Base-by-base conservation (phyloP, 495 filamentous ascomycete genomes). In the Ascodesmis nigricans region DNA sequence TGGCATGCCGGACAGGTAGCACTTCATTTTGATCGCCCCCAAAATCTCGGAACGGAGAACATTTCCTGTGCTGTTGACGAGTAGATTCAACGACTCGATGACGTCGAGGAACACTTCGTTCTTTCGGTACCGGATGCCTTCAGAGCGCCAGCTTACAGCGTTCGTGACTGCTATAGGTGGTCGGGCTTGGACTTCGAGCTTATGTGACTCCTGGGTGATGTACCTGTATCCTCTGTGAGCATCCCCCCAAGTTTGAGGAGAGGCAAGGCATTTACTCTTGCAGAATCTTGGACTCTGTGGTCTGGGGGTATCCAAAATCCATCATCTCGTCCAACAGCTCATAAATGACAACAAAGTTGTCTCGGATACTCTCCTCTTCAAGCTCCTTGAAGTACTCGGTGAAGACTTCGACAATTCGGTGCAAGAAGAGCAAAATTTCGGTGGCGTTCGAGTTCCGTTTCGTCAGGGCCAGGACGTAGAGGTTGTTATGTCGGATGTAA, bases 281-380 rank as follows among this genome's bases (percentile, higher is more conserved):
- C 40, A 99, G 62, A 53, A 99, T 99, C 66, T 99, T 99, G 58
- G 68, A 81, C 58, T 99, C 90, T 34, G 90, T 99, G 14, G 90
- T 99, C 57, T 99, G 90, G 11, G 90, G 90, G 56, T 99, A 92
- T 31, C 90, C 90, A 60, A 95, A 99, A 56, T 99, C 90, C 90
- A 99, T 99, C 90, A 99, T 99, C 61, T 99, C 90, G 54, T 99
- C 90, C 43, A 99, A 69, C 35, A 99, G 59, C 58, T 99, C 90
- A 63, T 99, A 99, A 49, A 99, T 99, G 49, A 99, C 68, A 55
- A 99, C 90, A 47, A 95, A 99, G 62, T 99, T 99, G 60, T 99
- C 90, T 36, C 90, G 75, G 53, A 99, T 99, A 55, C 79, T 91
- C 58, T 99, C 90, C 57, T 99, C 90, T 56, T 99, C 90, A 34